Evolutionary conservation across 495 filamentous ascomycete species (phyloP).

Genomic region (Hypomontagnella monticulosa): DNA sequence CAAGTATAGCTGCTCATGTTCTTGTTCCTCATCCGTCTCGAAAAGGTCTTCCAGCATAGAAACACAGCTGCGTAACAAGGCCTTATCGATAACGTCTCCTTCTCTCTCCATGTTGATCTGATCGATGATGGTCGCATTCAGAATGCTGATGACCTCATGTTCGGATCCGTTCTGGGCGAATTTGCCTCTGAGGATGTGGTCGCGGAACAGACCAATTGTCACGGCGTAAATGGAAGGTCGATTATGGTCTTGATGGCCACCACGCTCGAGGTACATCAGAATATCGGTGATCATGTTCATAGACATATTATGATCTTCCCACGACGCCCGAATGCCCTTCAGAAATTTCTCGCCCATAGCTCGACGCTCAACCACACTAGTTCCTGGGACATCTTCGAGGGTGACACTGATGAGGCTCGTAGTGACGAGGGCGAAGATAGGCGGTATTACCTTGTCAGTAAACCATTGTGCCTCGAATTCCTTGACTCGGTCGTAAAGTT

Average conservation of each 20-base stretch:
- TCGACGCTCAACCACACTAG: constrained; percentile 77
- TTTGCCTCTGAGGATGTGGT: constrained; percentile 72
- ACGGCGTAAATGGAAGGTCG: constrained; percentile 82
- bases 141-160: constrained; percentile 68
- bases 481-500: constrained; percentile 83
- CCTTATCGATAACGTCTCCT: constrained; percentile 87
- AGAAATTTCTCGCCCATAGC: constrained; percentile 86
- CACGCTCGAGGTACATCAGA: constrained; percentile 97
- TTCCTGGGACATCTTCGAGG: constrained; percentile 56
- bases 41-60: constrained; percentile 94
- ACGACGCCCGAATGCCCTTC: constrained; percentile 75
- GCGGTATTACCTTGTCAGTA: constrained; percentile 68
- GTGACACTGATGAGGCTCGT: constrained; percentile 63
- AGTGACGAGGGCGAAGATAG: constrained; percentile 69
- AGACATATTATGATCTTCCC: constrained; percentile 87
- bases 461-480: constrained; percentile 85
- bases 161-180: constrained; percentile 53
- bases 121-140: constrained; percentile 85
- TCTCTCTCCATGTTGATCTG: constrained; percentile 92
- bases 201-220: constrained; percentile 87
- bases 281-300: constrained; percentile 99
- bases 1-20: constrained; percentile 82
- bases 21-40: constrained; percentile 77
- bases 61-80: constrained; percentile 80
- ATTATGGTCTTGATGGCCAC: constrained; percentile 74